These are phyloP conservation scores for Pyricularia sp. DNA, from an alignment of 2,329 filamentous ascomycete genomes.

Conservation along the genomic window DNA sequence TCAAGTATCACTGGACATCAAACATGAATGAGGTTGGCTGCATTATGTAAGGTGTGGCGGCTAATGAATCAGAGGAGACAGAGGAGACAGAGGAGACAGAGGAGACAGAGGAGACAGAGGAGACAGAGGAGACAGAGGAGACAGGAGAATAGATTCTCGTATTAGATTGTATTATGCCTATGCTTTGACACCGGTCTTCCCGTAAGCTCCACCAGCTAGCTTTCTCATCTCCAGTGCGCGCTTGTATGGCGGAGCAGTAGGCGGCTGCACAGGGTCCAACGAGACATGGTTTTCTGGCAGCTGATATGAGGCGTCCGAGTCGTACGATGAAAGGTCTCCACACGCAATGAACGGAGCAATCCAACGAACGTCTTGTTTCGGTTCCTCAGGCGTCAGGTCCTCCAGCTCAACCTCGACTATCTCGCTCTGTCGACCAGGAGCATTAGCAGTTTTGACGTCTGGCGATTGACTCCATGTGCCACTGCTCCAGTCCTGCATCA, in stretches of 20 bases:
- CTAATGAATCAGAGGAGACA: neutral
- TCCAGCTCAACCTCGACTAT: slow-evolving; percentile 38
- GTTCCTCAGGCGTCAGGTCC: slow-evolving; percentile 21
- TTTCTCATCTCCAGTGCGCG: slow-evolving; percentile 75
- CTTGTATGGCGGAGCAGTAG: slow-evolving; percentile 91
- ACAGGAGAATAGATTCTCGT: too few species aligned
- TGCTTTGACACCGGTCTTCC: slow-evolving; percentile 43
- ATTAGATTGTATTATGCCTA: slow-evolving; percentile 5
- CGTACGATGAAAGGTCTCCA: slow-evolving; percentile 85
- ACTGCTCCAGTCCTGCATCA: slow-evolving; percentile 31
- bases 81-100: too few species aligned
- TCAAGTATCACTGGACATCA: neutral
- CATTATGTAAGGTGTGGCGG: too few species aligned
- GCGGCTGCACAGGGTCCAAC: slow-evolving; percentile 85
- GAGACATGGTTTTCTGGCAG: slow-evolving; percentile 77
- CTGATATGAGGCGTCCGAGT: slow-evolving; percentile 89
- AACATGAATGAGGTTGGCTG: neutral
- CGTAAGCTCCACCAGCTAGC: slow-evolving; percentile 61
- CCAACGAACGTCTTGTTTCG: slow-evolving; percentile 48
- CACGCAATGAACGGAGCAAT: slow-evolving; percentile 96
- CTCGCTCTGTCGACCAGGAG: slow-evolving; percentile 12
- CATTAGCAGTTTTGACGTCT: neutral
- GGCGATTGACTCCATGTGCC: slow-evolving; percentile 28
- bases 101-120: too few species aligned
- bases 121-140: neutral